These are phyloP conservation scores for Rugonectria rugulosa DNA, from an alignment of 2,329 filamentous ascomycete genomes.

Conservation along the genomic window DNA sequence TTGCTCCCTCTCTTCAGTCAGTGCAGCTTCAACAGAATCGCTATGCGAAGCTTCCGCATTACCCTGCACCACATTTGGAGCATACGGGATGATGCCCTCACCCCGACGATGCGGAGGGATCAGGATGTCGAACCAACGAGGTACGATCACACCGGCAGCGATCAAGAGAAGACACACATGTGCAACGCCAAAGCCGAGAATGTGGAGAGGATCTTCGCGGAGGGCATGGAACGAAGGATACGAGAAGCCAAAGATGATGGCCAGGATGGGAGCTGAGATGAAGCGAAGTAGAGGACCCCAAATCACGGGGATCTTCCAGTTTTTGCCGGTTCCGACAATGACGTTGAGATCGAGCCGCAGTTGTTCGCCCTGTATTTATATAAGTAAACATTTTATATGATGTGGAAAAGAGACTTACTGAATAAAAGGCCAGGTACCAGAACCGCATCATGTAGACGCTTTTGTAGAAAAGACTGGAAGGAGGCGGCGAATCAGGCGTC, in stretches of 20 bases:
- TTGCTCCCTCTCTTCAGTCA: constrained; percentile 21
- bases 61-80: constrained; percentile 33
- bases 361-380: constrained; percentile 57
- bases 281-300: constrained; percentile 60
- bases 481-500: constrained; percentile 47
- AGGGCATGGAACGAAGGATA: constrained; percentile 58
- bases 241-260: constrained; percentile 60
- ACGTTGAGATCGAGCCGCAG: constrained; percentile 62
- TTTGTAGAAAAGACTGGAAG: constrained; percentile 51
- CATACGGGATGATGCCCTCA: constrained; percentile 51
- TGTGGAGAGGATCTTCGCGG: constrained; percentile 58
- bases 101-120: constrained; percentile 54
- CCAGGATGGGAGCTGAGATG: constrained; percentile 56
- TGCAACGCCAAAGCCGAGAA: constrained; percentile 57
- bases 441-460: constrained; percentile 50
- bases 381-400: constrained; percentile 3
- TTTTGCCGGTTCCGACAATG: constrained; percentile 60
- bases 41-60: constrained; percentile 22
- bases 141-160: constrained; percentile 57
- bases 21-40: constrained; percentile 26
- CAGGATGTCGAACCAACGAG: constrained; percentile 61
- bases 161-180: constrained; percentile 57
- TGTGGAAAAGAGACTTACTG: constrained; percentile 49
- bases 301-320: constrained; percentile 63
- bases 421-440: constrained; percentile 65